phyloP scores from a whole-genome alignment of 2,329 filamentous ascomycete species.

The Pseudocercospora fuligena region DNA sequence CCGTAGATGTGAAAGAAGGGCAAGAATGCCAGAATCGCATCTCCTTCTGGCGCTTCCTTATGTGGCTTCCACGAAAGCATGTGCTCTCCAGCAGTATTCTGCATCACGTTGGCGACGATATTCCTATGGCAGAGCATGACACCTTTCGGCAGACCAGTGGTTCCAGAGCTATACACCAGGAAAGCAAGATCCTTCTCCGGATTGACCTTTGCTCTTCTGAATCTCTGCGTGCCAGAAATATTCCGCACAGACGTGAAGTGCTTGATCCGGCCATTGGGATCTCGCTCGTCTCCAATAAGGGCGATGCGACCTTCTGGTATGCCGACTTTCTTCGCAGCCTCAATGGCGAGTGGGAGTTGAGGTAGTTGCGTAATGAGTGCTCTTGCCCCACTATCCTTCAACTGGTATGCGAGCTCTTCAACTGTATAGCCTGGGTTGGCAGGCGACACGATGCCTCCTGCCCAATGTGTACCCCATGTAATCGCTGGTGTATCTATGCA shows the following conservation, averaged over 20 bases:
- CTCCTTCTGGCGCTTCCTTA: constrained; percentile 61
- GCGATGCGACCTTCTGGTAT: constrained; percentile 75
- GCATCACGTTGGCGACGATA: constrained; percentile 71
- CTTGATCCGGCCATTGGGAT: constrained; percentile 63
- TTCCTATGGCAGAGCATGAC: constrained; percentile 88
- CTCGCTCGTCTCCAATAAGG: constrained; percentile 71
- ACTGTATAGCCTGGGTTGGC: constrained; percentile 87
- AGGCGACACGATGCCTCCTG: constrained; percentile 79
- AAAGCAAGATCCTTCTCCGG: constrained; percentile 78
- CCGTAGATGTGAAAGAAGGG: constrained; percentile 94
- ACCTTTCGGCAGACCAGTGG: constrained; percentile 76
- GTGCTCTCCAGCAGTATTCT: constrained; percentile 46
- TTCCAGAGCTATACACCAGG: constrained; percentile 86
- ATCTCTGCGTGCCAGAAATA: constrained; percentile 62
- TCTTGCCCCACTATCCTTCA: constrained; percentile 76
- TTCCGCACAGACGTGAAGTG: constrained; percentile 76
- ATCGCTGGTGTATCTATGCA: constrained; percentile 79
- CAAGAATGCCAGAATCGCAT: constrained; percentile 76
- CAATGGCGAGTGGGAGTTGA: constrained; percentile 63
- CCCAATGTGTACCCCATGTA: constrained; percentile 80
- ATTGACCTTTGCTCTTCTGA: constrained; percentile 65
- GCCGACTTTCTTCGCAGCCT: constrained; percentile 52
- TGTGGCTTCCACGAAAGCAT: constrained; percentile 58
- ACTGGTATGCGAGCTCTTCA: constrained; percentile 81
- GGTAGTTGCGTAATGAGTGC: constrained; percentile 74